A percentile compares a stretch with the other conserved stretches of the same genome.
These are phyloP conservation scores for Sporothrix variecibatus DNA, from an alignment of 2,329 filamentous ascomycete species.

Conservation along the genomic window DNA sequence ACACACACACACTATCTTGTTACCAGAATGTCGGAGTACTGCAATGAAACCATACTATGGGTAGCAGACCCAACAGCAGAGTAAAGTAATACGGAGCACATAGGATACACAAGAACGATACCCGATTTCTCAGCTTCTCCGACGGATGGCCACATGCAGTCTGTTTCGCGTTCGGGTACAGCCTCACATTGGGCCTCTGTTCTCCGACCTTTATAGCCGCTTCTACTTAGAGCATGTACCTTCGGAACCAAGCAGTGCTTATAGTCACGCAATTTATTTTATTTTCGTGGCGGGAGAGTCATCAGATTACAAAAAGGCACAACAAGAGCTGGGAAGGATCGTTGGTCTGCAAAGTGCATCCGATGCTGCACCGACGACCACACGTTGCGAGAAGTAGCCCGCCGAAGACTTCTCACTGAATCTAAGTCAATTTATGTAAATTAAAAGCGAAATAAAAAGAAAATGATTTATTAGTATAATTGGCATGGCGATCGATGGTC, in stretches of 20 bases:
- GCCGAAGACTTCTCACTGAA: background rate
- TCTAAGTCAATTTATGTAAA: background rate
- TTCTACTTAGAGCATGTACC: background rate
- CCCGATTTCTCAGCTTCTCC: background rate
- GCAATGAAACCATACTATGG: background rate
- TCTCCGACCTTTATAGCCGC: background rate
- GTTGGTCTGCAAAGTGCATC: background rate
- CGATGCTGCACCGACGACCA: background rate
- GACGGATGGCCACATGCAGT: conserved; percentile 4
- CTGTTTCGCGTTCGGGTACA: background rate
- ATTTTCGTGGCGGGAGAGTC: background rate
- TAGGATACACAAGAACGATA: background rate
- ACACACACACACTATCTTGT: background rate
- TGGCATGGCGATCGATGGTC: background rate
- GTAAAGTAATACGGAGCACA: background rate
- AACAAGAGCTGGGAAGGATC: background rate
- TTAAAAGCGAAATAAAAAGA: background rate
- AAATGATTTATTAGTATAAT: background rate
- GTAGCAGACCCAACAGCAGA: background rate
- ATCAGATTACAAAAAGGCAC: background rate
- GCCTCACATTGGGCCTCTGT: background rate
- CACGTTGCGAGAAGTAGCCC: background rate
- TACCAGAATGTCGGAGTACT: background rate
- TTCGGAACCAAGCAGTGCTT: background rate
- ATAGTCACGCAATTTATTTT: background rate